phyloP scores from a whole-genome alignment of 768 basidiomycete species.

The Chalciporus piperatus region DNA sequence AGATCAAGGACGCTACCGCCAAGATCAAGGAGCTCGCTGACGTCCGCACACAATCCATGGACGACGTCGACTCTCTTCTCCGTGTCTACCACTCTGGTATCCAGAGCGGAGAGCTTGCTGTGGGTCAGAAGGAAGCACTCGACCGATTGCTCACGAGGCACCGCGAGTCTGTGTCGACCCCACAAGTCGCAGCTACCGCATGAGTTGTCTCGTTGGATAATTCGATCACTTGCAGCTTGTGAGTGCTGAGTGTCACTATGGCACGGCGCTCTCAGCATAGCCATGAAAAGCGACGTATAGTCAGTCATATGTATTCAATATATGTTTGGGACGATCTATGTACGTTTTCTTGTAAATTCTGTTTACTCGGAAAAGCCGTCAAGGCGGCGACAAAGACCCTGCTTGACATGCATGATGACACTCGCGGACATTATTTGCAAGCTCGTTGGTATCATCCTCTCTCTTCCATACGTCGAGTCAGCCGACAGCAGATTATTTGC shows the following conservation, averaged over 20 bases:
- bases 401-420: no score
- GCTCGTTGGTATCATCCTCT: no score
- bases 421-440: no score
- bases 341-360: slow-evolving; percentile 2
- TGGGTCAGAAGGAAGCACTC: slow-evolving; percentile 91
- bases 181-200: slow-evolving; percentile 5
- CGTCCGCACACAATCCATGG: slow-evolving; percentile 97
- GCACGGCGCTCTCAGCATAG: background rate
- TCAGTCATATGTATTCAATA: slow-evolving; percentile 16
- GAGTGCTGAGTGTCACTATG: no score
- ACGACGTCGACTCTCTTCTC: slow-evolving; percentile 95
- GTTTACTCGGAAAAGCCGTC: no score
- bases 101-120: slow-evolving; percentile 84
- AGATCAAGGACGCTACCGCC: slow-evolving; percentile 97
- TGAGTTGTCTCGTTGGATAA: background rate
- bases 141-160: slow-evolving; percentile 85
- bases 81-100: slow-evolving; percentile 96
- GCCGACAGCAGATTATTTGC: no score
- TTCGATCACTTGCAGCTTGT: background rate
- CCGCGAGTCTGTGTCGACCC: slow-evolving; percentile 36
- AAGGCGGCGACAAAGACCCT: no score
- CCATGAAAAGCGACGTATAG: slow-evolving; percentile 18
- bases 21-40: slow-evolving; percentile 99
- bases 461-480: no score
- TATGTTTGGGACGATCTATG: slow-evolving; percentile 2